Evolutionary conservation across 2,329 filamentous ascomycete genomes (phyloP).

Genomic region (Calonectria montana): DNA sequence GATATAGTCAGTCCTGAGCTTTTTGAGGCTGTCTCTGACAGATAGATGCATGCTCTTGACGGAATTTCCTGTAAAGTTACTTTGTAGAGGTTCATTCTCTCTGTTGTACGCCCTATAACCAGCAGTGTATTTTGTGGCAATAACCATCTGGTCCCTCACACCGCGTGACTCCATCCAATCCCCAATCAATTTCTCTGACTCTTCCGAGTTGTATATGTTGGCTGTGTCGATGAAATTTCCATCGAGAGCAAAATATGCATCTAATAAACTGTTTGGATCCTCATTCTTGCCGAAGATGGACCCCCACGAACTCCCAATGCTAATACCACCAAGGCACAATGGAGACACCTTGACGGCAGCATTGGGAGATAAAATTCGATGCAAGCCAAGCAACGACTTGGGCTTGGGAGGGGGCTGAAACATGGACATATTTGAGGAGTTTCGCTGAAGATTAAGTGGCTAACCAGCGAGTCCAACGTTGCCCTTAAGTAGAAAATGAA

Average conservation of each 20-base stretch:
- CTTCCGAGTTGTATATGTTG: constrained; percentile 61
- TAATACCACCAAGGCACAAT: constrained; percentile 39
- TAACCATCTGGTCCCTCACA: constrained; percentile 59
- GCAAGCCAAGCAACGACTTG: constrained; percentile 31
- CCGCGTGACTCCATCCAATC: constrained; percentile 59
- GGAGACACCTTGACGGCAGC: constrained; percentile 41
- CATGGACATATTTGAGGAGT: background rate
- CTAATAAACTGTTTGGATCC: constrained; percentile 58
- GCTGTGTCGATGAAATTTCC: constrained; percentile 73
- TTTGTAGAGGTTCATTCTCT: constrained; percentile 21
- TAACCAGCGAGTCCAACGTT: background rate
- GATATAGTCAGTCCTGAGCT: constrained; percentile 51
- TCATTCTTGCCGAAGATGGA: constrained; percentile 54
- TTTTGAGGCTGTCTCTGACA: constrained; percentile 53
- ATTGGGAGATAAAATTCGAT: constrained; percentile 36
- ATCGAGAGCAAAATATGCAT: constrained; percentile 63
- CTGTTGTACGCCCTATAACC: constrained; percentile 45
- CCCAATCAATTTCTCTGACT: constrained; percentile 64
- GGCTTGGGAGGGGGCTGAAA: constrained; percentile 24
- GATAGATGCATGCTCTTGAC: constrained; percentile 52
- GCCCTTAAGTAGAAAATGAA: no score
- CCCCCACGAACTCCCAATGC: constrained; percentile 37
- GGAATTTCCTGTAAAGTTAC: constrained; percentile 54
- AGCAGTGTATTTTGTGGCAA: constrained; percentile 61
- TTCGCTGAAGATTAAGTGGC: background rate